Evolutionary conservation across 441 rosid species (phyloP), one percentile per base, ranked within the genome.

Genomic region (Pelargonium myrrhifolium): DNA sequence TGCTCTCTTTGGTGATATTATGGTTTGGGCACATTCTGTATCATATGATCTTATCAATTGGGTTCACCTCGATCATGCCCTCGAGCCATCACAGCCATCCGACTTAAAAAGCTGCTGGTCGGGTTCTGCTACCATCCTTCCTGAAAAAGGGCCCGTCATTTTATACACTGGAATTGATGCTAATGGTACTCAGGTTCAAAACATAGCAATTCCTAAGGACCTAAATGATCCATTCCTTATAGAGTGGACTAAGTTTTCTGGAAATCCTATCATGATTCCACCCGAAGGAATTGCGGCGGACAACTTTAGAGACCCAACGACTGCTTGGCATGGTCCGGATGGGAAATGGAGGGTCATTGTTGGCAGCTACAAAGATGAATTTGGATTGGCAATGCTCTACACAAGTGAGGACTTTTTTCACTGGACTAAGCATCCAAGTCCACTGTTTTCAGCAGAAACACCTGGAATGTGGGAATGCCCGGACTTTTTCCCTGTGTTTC

Each of bases 1-100:
- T 47, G 67, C 72, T 8, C 20, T 63, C 47, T 69, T 62, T 35
- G 65, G 67, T 20, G 62, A 64, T 47, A 63, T 62, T 26, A 69
- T 69, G 49, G 63, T 68, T 26, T 68, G 65, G 71, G 71, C 71
- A 55, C 71, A 68, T 68, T 59, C 71, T 20, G 20, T 59, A 55
- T 68, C 71, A 35, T 40, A 59, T 12, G 71, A 68, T 68, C 65
- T 68, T 24, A 17, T 59, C 37, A 68, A 68, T 31, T 68, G 71
- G 71, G 17, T 68, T 42, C 40, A 40, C 53, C 65, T 68, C 53
- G 51, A 68, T 26, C 37, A 68, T 59, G 71, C 71, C 14, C 45
- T 68, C 21, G 45, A 59, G 37, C 71, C 56, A 17, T 55, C 65
- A 1, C 53, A 26, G 53, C 65, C 65, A 55, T 68, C 20, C 1